phyloP scores from a whole-genome alignment of 129 eudicot genomes.

The Tagetes erecta region DNA sequence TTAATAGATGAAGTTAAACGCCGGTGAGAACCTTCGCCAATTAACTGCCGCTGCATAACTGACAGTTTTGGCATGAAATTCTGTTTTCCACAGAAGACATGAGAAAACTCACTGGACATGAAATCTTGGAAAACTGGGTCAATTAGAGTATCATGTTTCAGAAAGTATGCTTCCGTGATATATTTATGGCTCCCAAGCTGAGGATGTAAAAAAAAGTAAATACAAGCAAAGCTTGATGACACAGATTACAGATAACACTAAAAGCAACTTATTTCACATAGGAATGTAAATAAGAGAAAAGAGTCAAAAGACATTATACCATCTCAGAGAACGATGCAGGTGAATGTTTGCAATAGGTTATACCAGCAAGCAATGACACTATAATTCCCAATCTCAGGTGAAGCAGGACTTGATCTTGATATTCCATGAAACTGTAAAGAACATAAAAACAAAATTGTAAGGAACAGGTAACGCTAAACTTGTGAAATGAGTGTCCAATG shows the following conservation, averaged over 20 bases:
- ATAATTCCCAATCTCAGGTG: constrained; percentile 33
- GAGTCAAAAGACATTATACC: constrained; percentile 8
- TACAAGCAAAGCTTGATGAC: background rate
- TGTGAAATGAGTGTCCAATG: too few species aligned
- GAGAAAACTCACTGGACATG: constrained; percentile 36
- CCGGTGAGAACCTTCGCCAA: constrained; percentile 91
- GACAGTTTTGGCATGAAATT: constrained; percentile 34
- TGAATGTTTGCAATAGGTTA: constrained; percentile 27
- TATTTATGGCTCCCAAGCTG: constrained; percentile 45
- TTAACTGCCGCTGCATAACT: constrained; percentile 38
- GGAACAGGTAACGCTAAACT: background rate
- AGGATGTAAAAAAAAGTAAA: background rate
- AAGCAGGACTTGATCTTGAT: constrained; percentile 29
- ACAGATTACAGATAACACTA: background rate
- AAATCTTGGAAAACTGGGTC: constrained; percentile 48
- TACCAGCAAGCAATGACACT: constrained; percentile 35
- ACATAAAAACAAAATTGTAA: background rate
- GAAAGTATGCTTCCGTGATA: constrained; percentile 58
- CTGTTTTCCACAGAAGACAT: constrained; percentile 31
- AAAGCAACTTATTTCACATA: background rate
- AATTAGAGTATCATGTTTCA: constrained; percentile 42
- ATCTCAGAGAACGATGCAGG: constrained; percentile 32
- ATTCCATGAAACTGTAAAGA: constrained; percentile 38
- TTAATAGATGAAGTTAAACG: constrained; percentile 52
- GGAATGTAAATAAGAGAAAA: constrained; percentile 2